Conservation (phyloP, 2,329 filamentous ascomycete species). For the Fusarium coffeatum region DNA sequence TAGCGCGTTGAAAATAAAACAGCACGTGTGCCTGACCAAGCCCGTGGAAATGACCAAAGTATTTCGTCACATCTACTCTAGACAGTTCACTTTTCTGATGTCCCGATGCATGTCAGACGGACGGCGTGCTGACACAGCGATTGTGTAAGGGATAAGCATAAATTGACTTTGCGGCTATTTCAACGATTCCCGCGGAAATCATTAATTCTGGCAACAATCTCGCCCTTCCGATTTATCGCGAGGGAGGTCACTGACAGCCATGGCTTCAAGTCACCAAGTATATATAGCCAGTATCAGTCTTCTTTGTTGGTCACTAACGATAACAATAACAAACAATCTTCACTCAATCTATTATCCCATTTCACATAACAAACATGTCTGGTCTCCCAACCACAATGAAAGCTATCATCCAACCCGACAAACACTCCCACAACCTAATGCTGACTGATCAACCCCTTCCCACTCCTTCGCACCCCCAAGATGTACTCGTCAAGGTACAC, state of each 20-base stretch:
- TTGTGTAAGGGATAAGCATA: neutral
- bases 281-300: neutral
- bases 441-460: neutral
- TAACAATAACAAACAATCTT: neutral
- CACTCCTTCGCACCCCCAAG: neutral
- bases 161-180: neutral
- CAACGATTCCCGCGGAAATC: neutral
- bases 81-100: neutral
- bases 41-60: neutral
- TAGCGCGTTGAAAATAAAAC: neutral
- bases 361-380: neutral
- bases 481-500: neutral
- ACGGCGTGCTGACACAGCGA: neutral
- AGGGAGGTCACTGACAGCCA: neutral
- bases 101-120: neutral
- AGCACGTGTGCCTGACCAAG: too few species aligned
- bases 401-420: neutral
- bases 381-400: neutral
- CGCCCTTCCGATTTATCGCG: neutral
- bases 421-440: neutral
- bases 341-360: neutral
- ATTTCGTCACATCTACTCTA: neutral
- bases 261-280: neutral
- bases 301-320: fast-evolving
- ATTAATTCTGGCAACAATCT: neutral